Conservation (phyloP, 2,329 filamentous ascomycete species). For the Alternaria ventricosa region DNA sequence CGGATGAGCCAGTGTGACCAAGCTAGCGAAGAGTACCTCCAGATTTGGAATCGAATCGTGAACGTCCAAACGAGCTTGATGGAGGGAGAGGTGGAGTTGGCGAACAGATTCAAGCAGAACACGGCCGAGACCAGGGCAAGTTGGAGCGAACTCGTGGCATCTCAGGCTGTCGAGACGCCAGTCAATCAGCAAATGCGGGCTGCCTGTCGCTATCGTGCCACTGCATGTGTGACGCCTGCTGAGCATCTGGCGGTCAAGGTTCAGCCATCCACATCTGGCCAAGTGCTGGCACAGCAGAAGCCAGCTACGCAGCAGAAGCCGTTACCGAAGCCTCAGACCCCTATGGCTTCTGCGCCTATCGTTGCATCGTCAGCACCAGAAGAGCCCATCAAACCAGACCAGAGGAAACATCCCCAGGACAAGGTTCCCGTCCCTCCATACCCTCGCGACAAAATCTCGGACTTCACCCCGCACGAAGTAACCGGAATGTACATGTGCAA, state of each 20-base stretch:
- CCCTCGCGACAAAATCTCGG: neutral
- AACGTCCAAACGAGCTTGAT: neutral
- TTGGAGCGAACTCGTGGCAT: neutral
- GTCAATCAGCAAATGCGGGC: neutral
- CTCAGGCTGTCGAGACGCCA: neutral
- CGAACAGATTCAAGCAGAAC: neutral
- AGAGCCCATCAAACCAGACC: neutral
- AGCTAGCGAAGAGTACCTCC: neutral
- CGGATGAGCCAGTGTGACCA: neutral
- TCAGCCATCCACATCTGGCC: neutral
- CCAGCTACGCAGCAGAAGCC: neutral
- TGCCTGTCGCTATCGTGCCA: too few relatives aligned
- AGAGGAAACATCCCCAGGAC: neutral
- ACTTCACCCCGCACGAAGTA: neutral
- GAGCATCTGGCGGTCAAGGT: too few relatives aligned
- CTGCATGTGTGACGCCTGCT: neutral
- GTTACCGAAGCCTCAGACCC: neutral
- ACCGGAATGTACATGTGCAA: neutral
- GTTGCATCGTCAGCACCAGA: too few relatives aligned
- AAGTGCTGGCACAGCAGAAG: neutral
- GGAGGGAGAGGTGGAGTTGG: neutral
- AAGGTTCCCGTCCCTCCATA: neutral
- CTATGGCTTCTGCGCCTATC: rapidly evolving
- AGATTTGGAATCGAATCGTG: neutral
- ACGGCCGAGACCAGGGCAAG: neutral